Percentiles rank a stretch among this genome's conserved stretches.
phyloP scores from a whole-genome alignment of 441 rosid species.

The Aquilaria agallochum region DNA sequence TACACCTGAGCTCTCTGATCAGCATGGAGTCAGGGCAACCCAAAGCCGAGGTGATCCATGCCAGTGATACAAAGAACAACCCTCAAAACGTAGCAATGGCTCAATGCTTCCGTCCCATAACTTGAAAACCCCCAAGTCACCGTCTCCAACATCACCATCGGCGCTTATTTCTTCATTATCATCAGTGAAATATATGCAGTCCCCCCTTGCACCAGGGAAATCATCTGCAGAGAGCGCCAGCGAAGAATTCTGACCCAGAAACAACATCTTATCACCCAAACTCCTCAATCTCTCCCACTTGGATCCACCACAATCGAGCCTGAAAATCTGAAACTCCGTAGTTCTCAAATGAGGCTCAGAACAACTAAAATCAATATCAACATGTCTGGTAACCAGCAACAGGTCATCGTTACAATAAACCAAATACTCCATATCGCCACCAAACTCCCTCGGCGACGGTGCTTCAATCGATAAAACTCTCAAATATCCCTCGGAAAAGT shows the following conservation, averaged over 20 bases:
- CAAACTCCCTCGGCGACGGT: conserved; percentile 8
- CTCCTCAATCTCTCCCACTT: conserved; percentile 37
- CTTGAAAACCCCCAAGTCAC: conserved; percentile 54
- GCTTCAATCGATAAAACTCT: conserved; percentile 29
- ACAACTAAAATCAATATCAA: conserved; percentile 23
- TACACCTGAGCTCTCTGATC: conserved; percentile 10
- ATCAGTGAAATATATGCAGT: conserved; percentile 50
- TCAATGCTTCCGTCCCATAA: conserved; percentile 37
- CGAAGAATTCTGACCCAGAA: conserved; percentile 48
- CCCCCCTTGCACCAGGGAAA: conserved; percentile 45
- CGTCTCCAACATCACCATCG: conserved; percentile 35
- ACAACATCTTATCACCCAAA: conserved; percentile 39
- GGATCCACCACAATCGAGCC: conserved; percentile 25
- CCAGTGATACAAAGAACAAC: conserved; percentile 8
- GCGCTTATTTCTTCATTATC: conserved; percentile 43
- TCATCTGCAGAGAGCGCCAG: conserved; percentile 37
- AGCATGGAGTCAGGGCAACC: conserved; percentile 55
- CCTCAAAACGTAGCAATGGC: conserved; percentile 34
- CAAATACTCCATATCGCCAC: conserved; percentile 63
- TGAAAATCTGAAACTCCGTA: conserved; percentile 34
- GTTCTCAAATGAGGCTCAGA: conserved; percentile 34
- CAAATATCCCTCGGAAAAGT: conserved; percentile 25
- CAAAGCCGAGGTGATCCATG: conserved; percentile 47
- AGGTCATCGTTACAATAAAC: conserved; percentile 40
- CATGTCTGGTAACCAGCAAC: conserved; percentile 35